Evolutionary conservation across 345 rosid genomes (phyloP), one percentile per base, ranked within the genome.

Genomic region (Raphanus raphanistrum): DNA sequence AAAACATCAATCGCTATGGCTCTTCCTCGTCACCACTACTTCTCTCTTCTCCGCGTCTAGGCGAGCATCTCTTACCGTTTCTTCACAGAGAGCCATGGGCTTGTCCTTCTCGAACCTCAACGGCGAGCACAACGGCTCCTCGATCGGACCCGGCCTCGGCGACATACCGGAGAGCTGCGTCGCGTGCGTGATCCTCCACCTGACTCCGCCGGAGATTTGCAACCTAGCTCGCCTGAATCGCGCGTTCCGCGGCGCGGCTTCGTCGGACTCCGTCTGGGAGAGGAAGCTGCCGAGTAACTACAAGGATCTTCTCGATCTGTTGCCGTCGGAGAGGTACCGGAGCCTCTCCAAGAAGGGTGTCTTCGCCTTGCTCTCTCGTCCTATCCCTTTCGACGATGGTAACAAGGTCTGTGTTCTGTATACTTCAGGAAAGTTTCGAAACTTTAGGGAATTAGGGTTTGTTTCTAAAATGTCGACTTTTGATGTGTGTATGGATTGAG

Each of bases 81-180:
- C 21, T 21, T 13, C 8, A 36, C 43, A 35, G 3, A 63, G 55
- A 38, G 63, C 17, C 60, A 93, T 91, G 97, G 97, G 98, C 8
- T 89, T 91, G 80, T 84, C 97, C 60, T 89, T 91, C 27, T 90
- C 97, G 65, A 87, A 36, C 85, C 81, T 87, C 32, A 84, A 87
- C 79, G 93, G 87, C 66, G 87, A 83, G n/a, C 6, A 71, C 17
- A 86, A 80, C 63, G 88, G 87, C 21, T 83, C 78, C 5, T 75
- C 75, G 9, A 63, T 48, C 32, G 71, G 92, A 63, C 92, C 97
- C 0, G 90, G 97, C 5, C 83, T 94, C 9, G 98, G 96, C 0
- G 98, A 94, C 82, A 91, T 91, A 83, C 96, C 98, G 36, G 97
- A 94, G 88, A 87, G 88, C 87, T 94, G 97, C 78, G 96, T 91